Evolutionary conservation across 108 stramenopile species (phyloP), one percentile per base, ranked within the genome.

Genomic region (Licmophora abbreviata): DNA sequence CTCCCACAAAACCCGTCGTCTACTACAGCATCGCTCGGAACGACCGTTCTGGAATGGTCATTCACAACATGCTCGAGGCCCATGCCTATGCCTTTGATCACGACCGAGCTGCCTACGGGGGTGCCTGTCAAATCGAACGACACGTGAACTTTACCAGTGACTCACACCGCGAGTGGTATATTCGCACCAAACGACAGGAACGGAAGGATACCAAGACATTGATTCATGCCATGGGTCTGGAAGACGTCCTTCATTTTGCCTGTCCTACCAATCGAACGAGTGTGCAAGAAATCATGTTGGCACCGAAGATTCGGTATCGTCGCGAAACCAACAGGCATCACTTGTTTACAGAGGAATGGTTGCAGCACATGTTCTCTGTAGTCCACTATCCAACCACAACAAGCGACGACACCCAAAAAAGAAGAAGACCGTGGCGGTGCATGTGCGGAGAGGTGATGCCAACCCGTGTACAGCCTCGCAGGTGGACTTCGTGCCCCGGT

Each of bases 21-120:
- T n/a, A n/a, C n/a, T n/a, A n/a, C n/a, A n/a, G 34, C 34, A 35
- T 12, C 12, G 11, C 34, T 12, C 48, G 48, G 8, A 11, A 31
- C 31, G 48, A 50, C 20, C 24, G 48, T 11, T 50, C 48, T 8
- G 56, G 56, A 11, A 29, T 21, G 9, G 56, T 58, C 33, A 44
- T 65, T 26, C 38, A 43, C 26, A 56, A 65, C 29, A 65, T 65
- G 64, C 33, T 65, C 17, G 50, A 58, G 48, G 56, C 36, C n/a
- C 64, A 65, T 45, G 64, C 50, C n/a, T 58, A 58, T 57, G 64
- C 64, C n/a, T n/a, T n/a, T n/a, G n/a, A n/a, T n/a, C n/a, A n/a
- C n/a, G n/a, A n/a, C n/a, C n/a, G n/a, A n/a, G n/a, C n/a, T n/a
- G n/a, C n/a, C n/a, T n/a, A n/a, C n/a, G n/a, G n/a, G n/a, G n/a